Conservation (phyloP, 2,329 filamentous ascomycete genomes). For the Epichloe elymi region DNA sequence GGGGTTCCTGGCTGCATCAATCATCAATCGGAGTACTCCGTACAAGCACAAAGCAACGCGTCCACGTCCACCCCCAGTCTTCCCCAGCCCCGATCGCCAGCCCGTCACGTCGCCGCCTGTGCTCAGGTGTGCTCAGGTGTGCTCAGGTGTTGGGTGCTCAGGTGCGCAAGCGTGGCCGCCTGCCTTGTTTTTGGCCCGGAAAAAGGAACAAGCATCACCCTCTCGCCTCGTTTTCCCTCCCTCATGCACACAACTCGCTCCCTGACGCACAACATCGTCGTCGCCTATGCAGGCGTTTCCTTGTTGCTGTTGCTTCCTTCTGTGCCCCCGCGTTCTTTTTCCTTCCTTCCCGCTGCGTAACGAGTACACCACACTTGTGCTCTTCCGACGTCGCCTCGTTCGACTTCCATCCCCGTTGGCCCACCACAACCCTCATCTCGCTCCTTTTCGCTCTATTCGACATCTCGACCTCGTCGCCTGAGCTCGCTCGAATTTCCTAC, state of each 20-base stretch:
- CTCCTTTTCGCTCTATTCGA: background rate
- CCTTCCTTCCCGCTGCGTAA: background rate
- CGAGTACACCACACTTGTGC: background rate
- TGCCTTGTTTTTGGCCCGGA: background rate
- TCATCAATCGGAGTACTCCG: too few species aligned
- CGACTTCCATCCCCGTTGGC: background rate
- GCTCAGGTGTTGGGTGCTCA: background rate
- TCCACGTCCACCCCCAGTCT: too few species aligned
- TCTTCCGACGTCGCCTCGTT: background rate
- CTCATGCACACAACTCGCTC: background rate
- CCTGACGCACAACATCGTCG: background rate
- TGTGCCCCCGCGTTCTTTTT: background rate
- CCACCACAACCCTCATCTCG: background rate
- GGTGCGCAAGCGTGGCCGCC: background rate
- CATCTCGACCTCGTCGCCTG: background rate
- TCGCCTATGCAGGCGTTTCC: background rate
- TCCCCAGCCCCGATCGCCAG: too few species aligned
- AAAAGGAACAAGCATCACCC: conserved; percentile 3
- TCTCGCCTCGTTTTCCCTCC: background rate
- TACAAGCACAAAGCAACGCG: too few species aligned
- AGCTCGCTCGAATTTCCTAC: background rate
- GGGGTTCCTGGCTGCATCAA: background rate
- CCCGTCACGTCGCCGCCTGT: background rate
- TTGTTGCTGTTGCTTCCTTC: background rate
- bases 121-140: background rate